Percentiles rank a stretch among this genome's conserved stretches.
Evolutionary conservation across 176 grass and related monocot species (phyloP).

Genomic region (Phoenix roebelenii): DNA sequence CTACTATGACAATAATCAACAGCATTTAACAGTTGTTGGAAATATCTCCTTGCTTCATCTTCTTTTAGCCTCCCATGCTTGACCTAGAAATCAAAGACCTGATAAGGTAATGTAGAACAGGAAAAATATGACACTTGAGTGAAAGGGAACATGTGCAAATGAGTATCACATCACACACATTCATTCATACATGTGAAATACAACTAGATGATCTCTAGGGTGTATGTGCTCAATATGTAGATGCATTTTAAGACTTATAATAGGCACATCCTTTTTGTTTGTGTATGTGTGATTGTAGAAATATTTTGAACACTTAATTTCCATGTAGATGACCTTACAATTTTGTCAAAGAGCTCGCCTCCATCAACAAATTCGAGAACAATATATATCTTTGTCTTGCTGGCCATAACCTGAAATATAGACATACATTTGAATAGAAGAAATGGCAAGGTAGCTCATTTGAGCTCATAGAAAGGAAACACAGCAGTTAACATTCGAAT

Average conservation of each 20-base stretch:
- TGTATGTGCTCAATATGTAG: too few relatives aligned
- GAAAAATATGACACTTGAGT: not conserved
- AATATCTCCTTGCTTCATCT: constrained; percentile 87
- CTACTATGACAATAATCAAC: constrained; percentile 95
- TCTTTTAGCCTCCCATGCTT: constrained; percentile 61
- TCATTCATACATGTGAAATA: too few relatives aligned
- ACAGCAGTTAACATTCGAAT: too few relatives aligned
- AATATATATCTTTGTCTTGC: constrained; percentile 97
- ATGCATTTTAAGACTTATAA: too few relatives aligned
- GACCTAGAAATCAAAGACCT: constrained; percentile 34
- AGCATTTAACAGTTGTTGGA: constrained; percentile 97
- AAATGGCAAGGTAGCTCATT: too few relatives aligned
- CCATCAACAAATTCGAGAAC: constrained; percentile 95
- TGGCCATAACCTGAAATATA: constrained; percentile 75
- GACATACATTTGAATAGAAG: too few relatives aligned
- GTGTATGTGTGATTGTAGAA: not conserved
- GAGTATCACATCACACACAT: too few relatives aligned
- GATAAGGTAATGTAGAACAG: too few relatives aligned
- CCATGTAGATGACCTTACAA: constrained; percentile 39
- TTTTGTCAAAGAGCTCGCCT: constrained; percentile 96
- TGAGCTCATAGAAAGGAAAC: too few relatives aligned
- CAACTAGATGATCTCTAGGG: too few relatives aligned
- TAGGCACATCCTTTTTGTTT: not conserved
- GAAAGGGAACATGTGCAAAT: too few relatives aligned
- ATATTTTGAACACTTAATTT: too few relatives aligned